Percentiles rank a stretch among this genome's conserved stretches.
Conservation (phyloP, 257 asterid genomes). For the Rehmannia glutinosa region DNA sequence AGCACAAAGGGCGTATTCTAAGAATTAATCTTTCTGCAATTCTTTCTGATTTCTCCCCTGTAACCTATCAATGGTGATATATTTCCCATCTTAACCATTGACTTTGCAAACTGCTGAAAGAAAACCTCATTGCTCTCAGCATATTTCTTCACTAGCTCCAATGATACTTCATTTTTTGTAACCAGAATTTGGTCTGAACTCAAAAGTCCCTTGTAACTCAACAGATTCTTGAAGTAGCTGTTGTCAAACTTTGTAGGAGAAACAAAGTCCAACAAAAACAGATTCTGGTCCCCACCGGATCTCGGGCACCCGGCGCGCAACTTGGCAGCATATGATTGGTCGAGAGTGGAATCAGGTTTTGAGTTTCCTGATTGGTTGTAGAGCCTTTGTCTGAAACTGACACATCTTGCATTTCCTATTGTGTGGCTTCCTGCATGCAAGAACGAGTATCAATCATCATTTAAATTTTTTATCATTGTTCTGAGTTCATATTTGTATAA, state of each 20-base stretch:
- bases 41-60: slow-evolving; percentile 67
- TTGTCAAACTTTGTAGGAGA: slow-evolving; percentile 72
- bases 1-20: background rate
- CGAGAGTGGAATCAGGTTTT: slow-evolving; percentile 50
- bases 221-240: slow-evolving; percentile 65
- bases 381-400: slow-evolving; percentile 84
- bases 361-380: slow-evolving; percentile 76
- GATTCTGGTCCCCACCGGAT: slow-evolving; percentile 86
- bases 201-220: slow-evolving; percentile 67
- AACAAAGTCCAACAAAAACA: slow-evolving; percentile 55
- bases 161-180: slow-evolving; percentile 56
- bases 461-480: background rate
- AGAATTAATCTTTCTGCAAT: slow-evolving; percentile 68
- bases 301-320: slow-evolving; percentile 60
- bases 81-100: slow-evolving; percentile 86
- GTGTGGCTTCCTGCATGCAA: slow-evolving; percentile 76
- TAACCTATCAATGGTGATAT: slow-evolving; percentile 77
- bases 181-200: slow-evolving; percentile 73
- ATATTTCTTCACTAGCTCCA: slow-evolving; percentile 61
- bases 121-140: slow-evolving; percentile 54
- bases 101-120: slow-evolving; percentile 73
- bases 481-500: background rate
- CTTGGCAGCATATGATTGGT: slow-evolving; percentile 51
- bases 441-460: background rate
- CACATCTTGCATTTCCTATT: slow-evolving; percentile 76